A percentile compares a stretch with the other conserved stretches of the same genome.
Conservation (phyloP, 2,329 filamentous ascomycete genomes). For the Alternaria gansuensis region DNA sequence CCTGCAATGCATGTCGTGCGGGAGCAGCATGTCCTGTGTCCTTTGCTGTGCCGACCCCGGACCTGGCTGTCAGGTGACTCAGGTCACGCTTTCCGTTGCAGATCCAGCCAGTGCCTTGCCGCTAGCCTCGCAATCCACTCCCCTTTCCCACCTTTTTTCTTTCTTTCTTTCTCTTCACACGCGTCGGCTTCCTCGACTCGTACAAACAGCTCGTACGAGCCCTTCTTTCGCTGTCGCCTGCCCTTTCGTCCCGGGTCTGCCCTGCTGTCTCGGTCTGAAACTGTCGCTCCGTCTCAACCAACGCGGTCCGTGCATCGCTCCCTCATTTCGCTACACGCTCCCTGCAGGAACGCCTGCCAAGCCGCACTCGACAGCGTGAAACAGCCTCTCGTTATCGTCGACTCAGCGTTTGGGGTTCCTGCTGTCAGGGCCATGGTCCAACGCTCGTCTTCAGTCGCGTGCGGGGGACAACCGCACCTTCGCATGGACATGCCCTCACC, state of each 20-base stretch:
- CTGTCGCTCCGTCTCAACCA: constrained; percentile 39
- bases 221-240: constrained; percentile 16
- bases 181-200: constrained; percentile 10
- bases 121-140: constrained; percentile 8
- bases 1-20: constrained; percentile 28
- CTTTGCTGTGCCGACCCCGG: constrained; percentile 23
- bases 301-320: constrained; percentile 29
- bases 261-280: constrained; percentile 40
- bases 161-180: not conserved
- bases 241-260: constrained; percentile 39
- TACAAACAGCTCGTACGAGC: constrained; percentile 16
- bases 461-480: constrained; percentile 1
- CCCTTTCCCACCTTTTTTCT: constrained; percentile 12
- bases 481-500: not conserved
- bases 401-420: constrained; percentile 28
- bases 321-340: constrained; percentile 42
- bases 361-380: constrained; percentile 28
- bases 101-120: constrained; percentile 7
- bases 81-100: constrained; percentile 11
- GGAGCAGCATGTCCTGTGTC: constrained; percentile 13
- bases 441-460: constrained; percentile 6
- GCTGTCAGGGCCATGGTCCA: constrained; percentile 19
- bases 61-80: constrained; percentile 16
- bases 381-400: constrained; percentile 36
- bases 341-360: constrained; percentile 39